Evolutionary conservation across 2,329 filamentous ascomycete species (phyloP).

Genomic region (Beauveria sp.): DNA sequence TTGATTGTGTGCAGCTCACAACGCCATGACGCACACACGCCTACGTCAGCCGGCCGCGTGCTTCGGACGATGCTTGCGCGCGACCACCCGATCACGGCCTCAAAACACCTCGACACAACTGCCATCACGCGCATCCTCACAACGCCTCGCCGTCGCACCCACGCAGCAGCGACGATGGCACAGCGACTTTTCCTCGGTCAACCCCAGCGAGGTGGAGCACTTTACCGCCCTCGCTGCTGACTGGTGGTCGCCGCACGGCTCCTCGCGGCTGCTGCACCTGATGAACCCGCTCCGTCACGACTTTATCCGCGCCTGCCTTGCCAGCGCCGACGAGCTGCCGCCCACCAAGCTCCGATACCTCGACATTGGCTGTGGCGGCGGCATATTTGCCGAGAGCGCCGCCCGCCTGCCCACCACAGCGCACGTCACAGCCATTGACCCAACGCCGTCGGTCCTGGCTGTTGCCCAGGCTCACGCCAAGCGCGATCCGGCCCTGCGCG

Average conservation of each 20-base stretch:
- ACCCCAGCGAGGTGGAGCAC: slow-evolving; percentile 82
- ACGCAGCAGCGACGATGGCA: slow-evolving; percentile 5
- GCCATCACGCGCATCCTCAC: background rate
- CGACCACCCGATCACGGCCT: background rate
- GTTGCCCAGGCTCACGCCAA: slow-evolving; percentile 71
- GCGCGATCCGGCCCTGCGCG: slow-evolving; percentile 59
- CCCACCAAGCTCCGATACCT: slow-evolving; percentile 55
- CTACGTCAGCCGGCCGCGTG: background rate
- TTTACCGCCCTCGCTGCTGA: slow-evolving; percentile 87
- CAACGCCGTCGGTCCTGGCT: slow-evolving; percentile 62
- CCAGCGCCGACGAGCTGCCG: slow-evolving; percentile 35
- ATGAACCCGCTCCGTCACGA: slow-evolving; percentile 97
- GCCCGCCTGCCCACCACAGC: slow-evolving; percentile 57
- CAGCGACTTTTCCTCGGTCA: slow-evolving; percentile 60
- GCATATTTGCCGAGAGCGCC: slow-evolving; percentile 88
- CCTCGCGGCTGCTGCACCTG: slow-evolving; percentile 84
- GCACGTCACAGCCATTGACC: slow-evolving; percentile 69
- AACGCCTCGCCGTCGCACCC: background rate
- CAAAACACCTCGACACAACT: background rate
- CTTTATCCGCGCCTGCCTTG: slow-evolving; percentile 72
- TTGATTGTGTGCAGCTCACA: background rate
- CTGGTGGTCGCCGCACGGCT: slow-evolving; percentile 96
- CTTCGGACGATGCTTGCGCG: background rate
- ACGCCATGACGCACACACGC: background rate
- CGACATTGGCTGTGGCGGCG: slow-evolving; percentile 91